Evolutionary conservation across 257 asterid species (phyloP).

Genomic region (Jacaranda copaia): DNA sequence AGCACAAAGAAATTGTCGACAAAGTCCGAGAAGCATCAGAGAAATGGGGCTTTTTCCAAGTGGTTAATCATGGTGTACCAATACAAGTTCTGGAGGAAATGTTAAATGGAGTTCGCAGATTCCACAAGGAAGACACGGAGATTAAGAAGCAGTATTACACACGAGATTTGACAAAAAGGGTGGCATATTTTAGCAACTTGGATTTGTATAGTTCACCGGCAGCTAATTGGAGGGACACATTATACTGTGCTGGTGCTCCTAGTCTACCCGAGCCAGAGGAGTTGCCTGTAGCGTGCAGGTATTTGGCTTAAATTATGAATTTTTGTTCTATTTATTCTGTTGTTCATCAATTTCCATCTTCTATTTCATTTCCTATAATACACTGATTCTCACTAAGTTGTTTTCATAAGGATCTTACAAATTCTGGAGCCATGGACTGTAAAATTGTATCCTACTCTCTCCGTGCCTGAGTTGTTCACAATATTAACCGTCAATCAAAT

Average conservation of each 20-base stretch:
- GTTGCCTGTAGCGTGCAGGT: conserved; percentile 27
- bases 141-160: conserved; percentile 45
- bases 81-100: conserved; percentile 26
- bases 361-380: too few species aligned
- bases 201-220: conserved; percentile 41
- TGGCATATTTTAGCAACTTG: conserved; percentile 38
- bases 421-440: too few species aligned
- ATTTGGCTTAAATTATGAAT: not conserved
- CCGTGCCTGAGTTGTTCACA: too few species aligned
- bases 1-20: conserved; percentile 15
- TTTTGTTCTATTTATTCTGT: too few species aligned
- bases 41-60: conserved; percentile 44
- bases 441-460: too few species aligned
- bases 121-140: conserved; percentile 40
- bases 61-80: conserved; percentile 47
- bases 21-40: conserved; percentile 32
- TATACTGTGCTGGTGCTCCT: conserved; percentile 37
- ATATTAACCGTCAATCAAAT: too few species aligned
- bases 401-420: too few species aligned
- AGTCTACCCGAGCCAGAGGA: conserved; percentile 29
- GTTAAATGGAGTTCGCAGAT: conserved; percentile 34
- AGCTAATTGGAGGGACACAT: conserved; percentile 54
- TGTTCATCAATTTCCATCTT: too few species aligned
- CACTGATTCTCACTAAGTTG: too few species aligned
- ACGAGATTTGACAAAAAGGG: conserved; percentile 30